Base-by-base conservation (phyloP, 1,139 yeast genomes). In the Pichia sp. region DNA sequence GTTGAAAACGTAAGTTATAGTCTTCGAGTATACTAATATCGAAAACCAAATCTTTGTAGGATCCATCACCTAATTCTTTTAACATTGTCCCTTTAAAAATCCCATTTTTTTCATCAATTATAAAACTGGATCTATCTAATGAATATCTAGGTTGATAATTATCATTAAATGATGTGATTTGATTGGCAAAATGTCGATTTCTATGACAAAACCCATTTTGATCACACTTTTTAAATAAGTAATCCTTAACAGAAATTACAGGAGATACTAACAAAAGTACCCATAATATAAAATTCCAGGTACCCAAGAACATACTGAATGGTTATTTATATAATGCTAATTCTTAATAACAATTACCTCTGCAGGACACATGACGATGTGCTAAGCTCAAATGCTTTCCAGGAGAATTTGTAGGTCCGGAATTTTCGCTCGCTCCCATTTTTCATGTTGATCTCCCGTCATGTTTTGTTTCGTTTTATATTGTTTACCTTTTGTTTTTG, bases 141-240 rank as follows among this genome's bases (percentile, higher is more conserved):
- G 68, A 51, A 57, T 88, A 89, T 16, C 76, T 74, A 1, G 78
- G 63, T 21, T 53, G 55, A 48, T 65, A 72, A 2, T 42, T 40
- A 1, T 41, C 40, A 5, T 54, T 59, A 2, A 57, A 49, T 6
- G 56, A 52, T 1, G 58, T 48, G 14, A 81, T 70, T 38, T 69
- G 62, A 14, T 59, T 55, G 2, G 93, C 91, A 59, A 74, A 88
- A 47, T 76, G 77, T 40, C 93, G 66, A 55, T 91, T 87, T 57
- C 98, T 70, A 38, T 72, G 66, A 59, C 98, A 91, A 59, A 91
- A 89, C 8, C 96, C 94, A 18, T 89, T 75, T 53, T 84, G 80
- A 10, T 69, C 78, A 63, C 98, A 91, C 14, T 73, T 76, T 61
- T 86, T 85, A 68, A 89, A 85, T 44, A 88, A 63, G 53, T 80